A percentile compares a stretch with the other conserved stretches of the same genome.
phyloP scores from a whole-genome alignment of 176 grass and related monocot species.

The Aegilops sharonensis region DNA sequence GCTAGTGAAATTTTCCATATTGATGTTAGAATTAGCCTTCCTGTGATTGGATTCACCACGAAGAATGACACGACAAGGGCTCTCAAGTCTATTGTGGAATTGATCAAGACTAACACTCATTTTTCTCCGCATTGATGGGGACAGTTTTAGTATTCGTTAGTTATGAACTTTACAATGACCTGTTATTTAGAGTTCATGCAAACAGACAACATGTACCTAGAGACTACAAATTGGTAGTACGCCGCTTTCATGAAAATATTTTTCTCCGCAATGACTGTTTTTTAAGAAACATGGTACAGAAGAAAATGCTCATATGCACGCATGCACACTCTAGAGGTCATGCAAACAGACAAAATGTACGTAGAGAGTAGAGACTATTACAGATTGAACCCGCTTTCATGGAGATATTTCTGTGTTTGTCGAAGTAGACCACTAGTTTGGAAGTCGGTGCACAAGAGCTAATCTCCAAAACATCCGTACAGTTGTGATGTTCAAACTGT shows the following conservation, averaged over 20 bases:
- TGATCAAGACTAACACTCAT: not conserved
- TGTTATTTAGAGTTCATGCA: not conserved
- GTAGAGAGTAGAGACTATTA: not conserved
- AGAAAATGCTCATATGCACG: too few species aligned
- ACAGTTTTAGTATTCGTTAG: not conserved
- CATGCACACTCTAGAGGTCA: not conserved
- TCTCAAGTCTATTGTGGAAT: not conserved
- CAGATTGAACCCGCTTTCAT: not conserved
- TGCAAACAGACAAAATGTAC: not conserved
- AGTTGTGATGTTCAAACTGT: constrained; percentile 17
- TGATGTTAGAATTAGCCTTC: not conserved
- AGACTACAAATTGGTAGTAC: not conserved
- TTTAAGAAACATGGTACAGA: too few species aligned
- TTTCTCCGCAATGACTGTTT: too few species aligned
- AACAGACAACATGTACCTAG: not conserved
- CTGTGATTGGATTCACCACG: not conserved
- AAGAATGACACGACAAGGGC: not conserved
- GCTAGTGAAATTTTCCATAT: not conserved
- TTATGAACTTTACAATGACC: not conserved
- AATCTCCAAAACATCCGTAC: constrained; percentile 2
- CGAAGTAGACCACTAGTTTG: constrained; percentile 21
- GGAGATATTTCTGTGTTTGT: constrained; percentile 17
- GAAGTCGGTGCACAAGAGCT: constrained; percentile 16
- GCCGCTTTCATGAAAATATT: not conserved
- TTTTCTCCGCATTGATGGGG: not conserved